Evolutionary conservation across 768 basidiomycete species (phyloP).

Genomic region (Collybiopsis confluens): DNA sequence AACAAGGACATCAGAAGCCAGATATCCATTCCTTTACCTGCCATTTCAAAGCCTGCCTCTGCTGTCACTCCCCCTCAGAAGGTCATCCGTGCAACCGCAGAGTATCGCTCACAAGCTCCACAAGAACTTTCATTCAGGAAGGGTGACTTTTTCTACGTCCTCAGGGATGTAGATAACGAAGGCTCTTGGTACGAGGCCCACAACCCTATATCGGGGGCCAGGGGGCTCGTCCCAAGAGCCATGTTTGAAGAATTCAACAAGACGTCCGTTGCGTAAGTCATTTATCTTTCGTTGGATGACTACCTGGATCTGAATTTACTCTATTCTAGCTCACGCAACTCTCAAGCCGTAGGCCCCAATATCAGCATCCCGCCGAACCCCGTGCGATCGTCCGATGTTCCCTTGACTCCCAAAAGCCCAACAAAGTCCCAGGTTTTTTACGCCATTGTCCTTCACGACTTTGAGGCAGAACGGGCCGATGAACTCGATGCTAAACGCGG

Average conservation of each 20-base stretch:
- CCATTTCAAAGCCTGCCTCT: constrained; percentile 65
- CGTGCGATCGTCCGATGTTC: constrained; percentile 15
- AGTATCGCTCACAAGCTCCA: constrained; percentile 66
- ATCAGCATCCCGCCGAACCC: constrained; percentile 16
- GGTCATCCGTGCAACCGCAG: constrained; percentile 81
- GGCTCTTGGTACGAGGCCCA: constrained; percentile 88
- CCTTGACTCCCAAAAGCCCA: constrained; percentile 25
- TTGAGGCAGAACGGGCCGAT: constrained; percentile 90
- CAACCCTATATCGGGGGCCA: constrained; percentile 86
- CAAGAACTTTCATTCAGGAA: constrained; percentile 86
- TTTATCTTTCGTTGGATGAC: constrained; percentile 10
- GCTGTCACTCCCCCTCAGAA: constrained; percentile 86
- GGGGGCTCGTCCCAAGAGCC: constrained; percentile 83
- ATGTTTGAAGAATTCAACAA: constrained; percentile 92
- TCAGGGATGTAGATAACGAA: constrained; percentile 59
- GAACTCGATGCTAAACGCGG: constrained; percentile 94
- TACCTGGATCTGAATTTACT: constrained; percentile 9
- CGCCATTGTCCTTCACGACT: constrained; percentile 94
- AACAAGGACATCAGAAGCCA: constrained; percentile 57
- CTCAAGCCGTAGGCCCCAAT: constrained; percentile 29
- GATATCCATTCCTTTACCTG: constrained; percentile 67
- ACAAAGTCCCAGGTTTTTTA: constrained; percentile 72
- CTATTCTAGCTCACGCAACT: constrained; percentile 35
- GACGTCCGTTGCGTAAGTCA: constrained; percentile 55
- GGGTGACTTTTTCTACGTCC: constrained; percentile 98